Evolutionary conservation across 1,139 yeast species (phyloP), one percentile per base, ranked within the genome.

Genomic region (Hanseniaspora gamundiae): DNA sequence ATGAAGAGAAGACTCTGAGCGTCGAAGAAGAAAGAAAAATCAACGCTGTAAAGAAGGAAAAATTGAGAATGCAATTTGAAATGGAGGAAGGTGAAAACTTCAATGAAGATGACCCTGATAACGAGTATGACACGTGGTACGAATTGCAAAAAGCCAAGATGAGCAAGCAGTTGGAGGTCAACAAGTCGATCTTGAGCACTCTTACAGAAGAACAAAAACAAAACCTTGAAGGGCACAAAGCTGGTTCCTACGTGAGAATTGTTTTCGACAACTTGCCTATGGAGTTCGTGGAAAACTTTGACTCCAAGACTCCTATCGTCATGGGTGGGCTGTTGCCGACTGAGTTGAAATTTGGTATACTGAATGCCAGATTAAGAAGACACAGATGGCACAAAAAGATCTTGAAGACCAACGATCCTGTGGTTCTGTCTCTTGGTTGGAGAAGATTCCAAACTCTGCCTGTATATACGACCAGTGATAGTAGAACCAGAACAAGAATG

Each of bases 341-440:
- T 14, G 99, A 93, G 60, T 83, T 88, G 47, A 74, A 95, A 59
- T 91, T 88, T 59, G 99, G 98, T 13, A 81, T 84, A 54, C 73
- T 87, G 69, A 91, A 85, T 60, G 95, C 86, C 44, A 79, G 97
- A 67, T 78, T 93, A 52, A 86, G 95, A 75, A 80, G 96, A 63
- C 99, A 93, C 61, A 80, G 98, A 69, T 93, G 99, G 99, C 97
- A 91, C 65, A 91, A 88, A 61, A 87, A 87, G 70, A 86, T 93
- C 46, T 71, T 93, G 55, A 93, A 93, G 64, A 78, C 97, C 9
- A 94, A 86, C 59, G 99, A 93, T 67, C 98, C 99, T 1, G 71
- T 93, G 52, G 86, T 93, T 50, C 64, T 93, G 43, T 88, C 97
- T 0, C 68, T 93, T 42, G 99, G 99, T 30, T 93, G 98, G 99